Conservation (phyloP, 345 rosid species). For the Combretum micranthum region DNA sequence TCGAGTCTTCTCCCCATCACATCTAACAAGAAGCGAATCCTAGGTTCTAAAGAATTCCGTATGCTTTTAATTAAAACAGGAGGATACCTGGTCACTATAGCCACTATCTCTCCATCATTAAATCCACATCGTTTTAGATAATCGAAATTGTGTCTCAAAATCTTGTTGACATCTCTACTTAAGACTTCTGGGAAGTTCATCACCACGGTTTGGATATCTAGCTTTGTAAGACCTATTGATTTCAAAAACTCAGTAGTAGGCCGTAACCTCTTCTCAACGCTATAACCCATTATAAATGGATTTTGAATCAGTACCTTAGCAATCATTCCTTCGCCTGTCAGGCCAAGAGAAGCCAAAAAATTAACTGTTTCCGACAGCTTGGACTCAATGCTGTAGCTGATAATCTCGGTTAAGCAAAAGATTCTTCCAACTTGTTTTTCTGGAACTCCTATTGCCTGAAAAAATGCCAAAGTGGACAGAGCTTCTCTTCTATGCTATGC, state of each 20-base stretch:
- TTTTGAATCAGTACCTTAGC: slow-evolving; percentile 14
- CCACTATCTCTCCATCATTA: slow-evolving; percentile 8
- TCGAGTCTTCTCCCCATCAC: slow-evolving; percentile 16
- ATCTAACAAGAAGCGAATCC: slow-evolving; percentile 14
- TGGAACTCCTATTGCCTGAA: slow-evolving; percentile 18
- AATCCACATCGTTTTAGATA: slow-evolving; percentile 15
- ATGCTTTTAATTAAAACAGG: slow-evolving; percentile 17
- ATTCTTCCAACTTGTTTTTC: slow-evolving; percentile 19
- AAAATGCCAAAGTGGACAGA: slow-evolving; percentile 20
- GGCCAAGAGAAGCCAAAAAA: slow-evolving; percentile 15
- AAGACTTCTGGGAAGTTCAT: slow-evolving; percentile 17
- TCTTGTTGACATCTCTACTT: slow-evolving; percentile 15
- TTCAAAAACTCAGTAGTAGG: slow-evolving; percentile 20
- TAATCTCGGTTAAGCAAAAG: slow-evolving; percentile 17
- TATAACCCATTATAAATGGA: slow-evolving; percentile 20
- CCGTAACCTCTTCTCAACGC: slow-evolving; percentile 16
- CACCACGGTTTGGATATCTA: slow-evolving; percentile 10
- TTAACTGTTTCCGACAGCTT: slow-evolving; percentile 14
- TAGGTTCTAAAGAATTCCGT: slow-evolving; percentile 15
- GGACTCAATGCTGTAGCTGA: slow-evolving; percentile 19
- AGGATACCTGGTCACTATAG: slow-evolving; percentile 18
- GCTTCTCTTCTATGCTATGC: slow-evolving; percentile 19
- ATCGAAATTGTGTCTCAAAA: slow-evolving; percentile 7
- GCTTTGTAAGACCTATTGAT: slow-evolving; percentile 9
- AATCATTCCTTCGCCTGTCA: slow-evolving; percentile 16